These are phyloP conservation scores for Corynespora cassiicola DNA, from an alignment of 2,329 filamentous ascomycete genomes.

Conservation along the genomic window DNA sequence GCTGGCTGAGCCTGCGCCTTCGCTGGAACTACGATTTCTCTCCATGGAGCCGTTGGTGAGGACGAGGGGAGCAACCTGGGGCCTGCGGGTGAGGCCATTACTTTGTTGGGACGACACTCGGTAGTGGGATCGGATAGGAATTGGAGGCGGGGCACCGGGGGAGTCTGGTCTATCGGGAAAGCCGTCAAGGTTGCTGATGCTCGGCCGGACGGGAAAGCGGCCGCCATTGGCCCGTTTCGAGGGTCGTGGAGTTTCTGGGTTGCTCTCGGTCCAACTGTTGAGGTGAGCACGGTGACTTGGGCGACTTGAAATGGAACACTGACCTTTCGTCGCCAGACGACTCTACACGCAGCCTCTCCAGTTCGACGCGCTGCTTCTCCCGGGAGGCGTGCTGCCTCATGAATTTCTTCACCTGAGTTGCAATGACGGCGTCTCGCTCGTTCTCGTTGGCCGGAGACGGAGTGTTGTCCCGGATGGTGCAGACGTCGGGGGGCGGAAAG, in stretches of 20 bases:
- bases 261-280: constrained; percentile 68
- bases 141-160: constrained; percentile 73
- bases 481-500: constrained; percentile 68
- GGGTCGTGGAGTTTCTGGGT: constrained; percentile 78
- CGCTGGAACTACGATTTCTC: constrained; percentile 68
- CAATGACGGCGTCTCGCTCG: constrained; percentile 66
- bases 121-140: constrained; percentile 82
- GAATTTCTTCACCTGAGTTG: constrained; percentile 66
- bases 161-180: constrained; percentile 68
- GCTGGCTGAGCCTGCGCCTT: constrained; percentile 60
- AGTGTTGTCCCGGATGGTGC: constrained; percentile 47
- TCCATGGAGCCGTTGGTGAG: constrained; percentile 72
- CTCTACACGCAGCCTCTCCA: constrained; percentile 49
- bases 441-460: constrained; percentile 61
- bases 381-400: constrained; percentile 54
- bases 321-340: constrained; percentile 52
- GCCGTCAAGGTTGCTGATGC: constrained; percentile 68
- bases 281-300: constrained; percentile 14
- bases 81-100: constrained; percentile 66
- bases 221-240: constrained; percentile 62
- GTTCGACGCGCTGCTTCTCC: constrained; percentile 38
- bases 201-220: constrained; percentile 72
- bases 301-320: constrained; percentile 1
- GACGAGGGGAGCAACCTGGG: constrained; percentile 73
- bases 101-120: constrained; percentile 73